These are phyloP conservation scores for Catenaria anguillulae DNA, from an alignment of 371 early-diverging fungal genomes.

Conservation along the genomic window DNA sequence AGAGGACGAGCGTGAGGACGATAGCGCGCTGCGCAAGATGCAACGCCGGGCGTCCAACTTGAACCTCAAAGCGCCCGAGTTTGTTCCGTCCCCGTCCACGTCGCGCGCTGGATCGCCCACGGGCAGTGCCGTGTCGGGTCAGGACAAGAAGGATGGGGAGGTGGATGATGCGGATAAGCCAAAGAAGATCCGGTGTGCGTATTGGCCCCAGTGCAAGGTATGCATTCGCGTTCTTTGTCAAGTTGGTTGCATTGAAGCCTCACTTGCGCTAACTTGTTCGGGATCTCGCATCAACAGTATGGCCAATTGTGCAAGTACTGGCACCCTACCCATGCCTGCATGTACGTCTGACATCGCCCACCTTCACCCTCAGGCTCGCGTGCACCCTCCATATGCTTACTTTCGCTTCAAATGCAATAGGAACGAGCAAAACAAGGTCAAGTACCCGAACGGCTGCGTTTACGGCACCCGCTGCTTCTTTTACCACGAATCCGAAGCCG, in stretches of 20 bases:
- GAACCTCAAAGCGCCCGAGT: background rate
- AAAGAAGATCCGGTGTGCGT: slow-evolving; percentile 3
- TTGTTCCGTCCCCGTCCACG: background rate
- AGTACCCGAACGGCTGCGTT: slow-evolving; percentile 4
- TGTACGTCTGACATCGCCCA: no score
- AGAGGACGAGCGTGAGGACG: background rate
- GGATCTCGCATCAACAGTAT: no score
- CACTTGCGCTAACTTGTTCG: no score
- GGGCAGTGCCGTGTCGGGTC: background rate
- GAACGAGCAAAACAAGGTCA: background rate
- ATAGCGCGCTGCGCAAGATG: background rate
- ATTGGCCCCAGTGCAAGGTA: slow-evolving; percentile 5
- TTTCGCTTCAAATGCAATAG: no score
- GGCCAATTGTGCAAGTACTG: no score
- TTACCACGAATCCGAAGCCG: background rate
- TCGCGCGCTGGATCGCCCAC: background rate
- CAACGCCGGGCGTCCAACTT: background rate
- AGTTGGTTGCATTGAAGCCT: no score
- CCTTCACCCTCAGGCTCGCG: no score
- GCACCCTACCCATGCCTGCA: no score
- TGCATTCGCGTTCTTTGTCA: no score
- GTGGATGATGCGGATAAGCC: background rate
- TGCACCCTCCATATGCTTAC: no score
- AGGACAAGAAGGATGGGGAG: background rate
- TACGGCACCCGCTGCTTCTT: slow-evolving; percentile 8